These are phyloP conservation scores for Trichocomaceae sp. DNA, from an alignment of 2,329 filamentous ascomycete species.

Conservation along the genomic window DNA sequence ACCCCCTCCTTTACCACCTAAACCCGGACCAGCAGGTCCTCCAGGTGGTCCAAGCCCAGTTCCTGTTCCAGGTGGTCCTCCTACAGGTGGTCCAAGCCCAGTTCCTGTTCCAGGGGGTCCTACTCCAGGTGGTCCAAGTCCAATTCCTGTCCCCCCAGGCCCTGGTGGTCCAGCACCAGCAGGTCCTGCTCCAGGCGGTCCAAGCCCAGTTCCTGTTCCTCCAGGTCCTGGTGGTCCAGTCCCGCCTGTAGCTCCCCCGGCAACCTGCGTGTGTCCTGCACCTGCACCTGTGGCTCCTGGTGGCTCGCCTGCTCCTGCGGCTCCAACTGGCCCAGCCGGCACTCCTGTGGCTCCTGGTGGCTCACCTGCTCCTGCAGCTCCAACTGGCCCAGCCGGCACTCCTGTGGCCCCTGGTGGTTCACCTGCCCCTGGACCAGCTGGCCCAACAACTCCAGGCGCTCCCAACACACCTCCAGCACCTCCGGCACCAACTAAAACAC, in stretches of 20 bases:
- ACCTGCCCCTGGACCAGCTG: not conserved
- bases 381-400: too few species aligned
- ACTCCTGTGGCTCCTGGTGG: too few species aligned
- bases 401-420: not conserved
- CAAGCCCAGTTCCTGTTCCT: slow-evolving; percentile 1
- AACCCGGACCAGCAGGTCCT: not conserved
- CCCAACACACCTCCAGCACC: not conserved
- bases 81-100: not conserved
- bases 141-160: not conserved
- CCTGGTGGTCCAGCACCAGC: not conserved
- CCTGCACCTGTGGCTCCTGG: too few species aligned
- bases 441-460: not conserved
- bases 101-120: not conserved
- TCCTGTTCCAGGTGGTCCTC: not conserved
- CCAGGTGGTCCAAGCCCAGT: slow-evolving; percentile 8
- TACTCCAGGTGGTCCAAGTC: slow-evolving; percentile 9
- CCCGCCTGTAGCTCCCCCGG: too few species aligned
- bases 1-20: slow-evolving; percentile 14
- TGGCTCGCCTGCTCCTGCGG: not conserved
- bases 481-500: not conserved
- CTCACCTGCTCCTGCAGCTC: not conserved
- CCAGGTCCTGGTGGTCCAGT: not conserved
- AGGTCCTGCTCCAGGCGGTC: slow-evolving; percentile 8
- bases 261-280: not conserved
- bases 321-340: too few species aligned